Conservation (phyloP, 805 yeast species). For the Brettanomyces custersianus region DNA sequence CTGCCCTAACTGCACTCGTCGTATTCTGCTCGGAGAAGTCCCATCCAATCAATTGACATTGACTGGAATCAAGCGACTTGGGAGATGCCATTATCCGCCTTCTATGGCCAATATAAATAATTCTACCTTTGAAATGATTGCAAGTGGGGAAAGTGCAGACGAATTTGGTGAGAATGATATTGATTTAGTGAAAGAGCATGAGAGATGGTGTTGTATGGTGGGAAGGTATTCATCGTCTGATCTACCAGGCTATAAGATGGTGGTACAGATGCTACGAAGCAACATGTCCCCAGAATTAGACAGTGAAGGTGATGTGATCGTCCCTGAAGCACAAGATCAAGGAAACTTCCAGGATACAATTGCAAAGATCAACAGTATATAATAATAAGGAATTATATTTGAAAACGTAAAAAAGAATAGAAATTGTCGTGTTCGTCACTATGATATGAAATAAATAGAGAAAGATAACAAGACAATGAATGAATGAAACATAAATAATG, state of each 20-base stretch:
- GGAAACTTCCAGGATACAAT: constrained; percentile 5
- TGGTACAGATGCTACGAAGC: constrained; percentile 8
- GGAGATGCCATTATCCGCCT: constrained; percentile 22
- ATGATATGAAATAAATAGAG: no score
- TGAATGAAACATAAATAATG: no score
- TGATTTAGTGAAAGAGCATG: constrained; percentile 27
- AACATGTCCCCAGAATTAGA: constrained; percentile 4
- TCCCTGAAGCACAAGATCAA: neutral
- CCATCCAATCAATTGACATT: neutral
- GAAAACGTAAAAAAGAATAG: no score
- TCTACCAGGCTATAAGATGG: constrained; percentile 12
- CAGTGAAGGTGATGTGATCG: neutral
- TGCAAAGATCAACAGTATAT: constrained; percentile 4
- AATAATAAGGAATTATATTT: neutral
- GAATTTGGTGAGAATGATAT: constrained; percentile 16
- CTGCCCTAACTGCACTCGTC: constrained; percentile 28
- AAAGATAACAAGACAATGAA: no score
- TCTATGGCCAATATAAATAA: constrained; percentile 1
- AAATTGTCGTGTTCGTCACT: no score
- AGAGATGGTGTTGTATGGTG: constrained; percentile 28
- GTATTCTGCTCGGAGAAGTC: constrained; percentile 21
- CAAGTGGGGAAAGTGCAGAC: constrained; percentile 7
- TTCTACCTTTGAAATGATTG: constrained; percentile 8
- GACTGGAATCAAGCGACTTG: constrained; percentile 11
- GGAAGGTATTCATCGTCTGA: constrained; percentile 7